phyloP scores from a whole-genome alignment of 306 rosid genomes.

The Casuarina glauca region DNA sequence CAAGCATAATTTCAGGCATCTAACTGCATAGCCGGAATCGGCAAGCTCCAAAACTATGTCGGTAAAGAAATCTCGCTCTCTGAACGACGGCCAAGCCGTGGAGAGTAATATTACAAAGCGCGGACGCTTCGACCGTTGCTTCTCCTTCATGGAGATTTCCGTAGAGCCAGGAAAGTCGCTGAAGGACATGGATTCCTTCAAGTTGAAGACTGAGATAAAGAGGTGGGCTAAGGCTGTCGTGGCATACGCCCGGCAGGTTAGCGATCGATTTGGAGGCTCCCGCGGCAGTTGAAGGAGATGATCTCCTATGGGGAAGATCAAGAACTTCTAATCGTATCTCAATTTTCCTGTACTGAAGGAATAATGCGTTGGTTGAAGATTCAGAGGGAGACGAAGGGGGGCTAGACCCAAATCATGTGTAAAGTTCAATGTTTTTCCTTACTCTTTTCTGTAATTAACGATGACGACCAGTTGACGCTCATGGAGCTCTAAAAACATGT shows the following conservation, averaged over 20 bases:
- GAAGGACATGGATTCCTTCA: constrained; percentile 72
- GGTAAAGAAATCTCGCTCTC: constrained; percentile 70
- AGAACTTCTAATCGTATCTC: too few relatives aligned
- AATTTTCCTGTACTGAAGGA: too few relatives aligned
- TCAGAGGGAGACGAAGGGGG: background rate
- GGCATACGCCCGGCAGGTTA: constrained; percentile 83
- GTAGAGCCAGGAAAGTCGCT: constrained; percentile 70
- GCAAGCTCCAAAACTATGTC: constrained; percentile 47
- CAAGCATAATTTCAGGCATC: constrained; percentile 30
- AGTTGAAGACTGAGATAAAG: constrained; percentile 69
- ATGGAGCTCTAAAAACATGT: background rate
- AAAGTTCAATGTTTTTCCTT: background rate
- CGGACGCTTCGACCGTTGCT: constrained; percentile 45
- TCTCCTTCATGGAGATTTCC: constrained; percentile 50
- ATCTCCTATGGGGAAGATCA: too few relatives aligned
- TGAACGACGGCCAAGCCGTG: constrained; percentile 33
- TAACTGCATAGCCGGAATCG: constrained; percentile 21
- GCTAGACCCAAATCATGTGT: background rate
- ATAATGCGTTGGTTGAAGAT: background rate
- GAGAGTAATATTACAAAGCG: constrained; percentile 20
- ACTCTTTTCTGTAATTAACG: background rate
- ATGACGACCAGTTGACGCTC: background rate
- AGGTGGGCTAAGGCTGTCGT: constrained; percentile 96
- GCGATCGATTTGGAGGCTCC: constrained; percentile 54
- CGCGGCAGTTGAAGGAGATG: constrained; percentile 12